Percentiles rank a stretch among this genome's conserved stretches.
Conservation (phyloP, 345 rosid species). For the Rhodamnia rubescens region DNA sequence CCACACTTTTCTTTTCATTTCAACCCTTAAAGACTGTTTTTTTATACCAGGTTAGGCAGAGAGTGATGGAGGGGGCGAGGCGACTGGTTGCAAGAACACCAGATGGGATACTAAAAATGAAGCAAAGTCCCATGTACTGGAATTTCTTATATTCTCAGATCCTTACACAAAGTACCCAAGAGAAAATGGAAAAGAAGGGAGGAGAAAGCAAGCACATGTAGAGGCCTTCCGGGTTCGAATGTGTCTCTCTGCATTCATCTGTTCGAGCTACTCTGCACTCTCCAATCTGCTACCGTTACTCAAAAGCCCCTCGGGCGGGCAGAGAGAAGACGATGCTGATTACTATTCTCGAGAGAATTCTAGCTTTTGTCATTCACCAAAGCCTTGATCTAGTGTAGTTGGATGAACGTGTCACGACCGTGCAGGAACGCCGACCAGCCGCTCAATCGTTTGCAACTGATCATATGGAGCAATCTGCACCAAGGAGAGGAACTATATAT, state of each 20-base stretch:
- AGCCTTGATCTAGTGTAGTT: background rate
- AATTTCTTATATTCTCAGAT: background rate
- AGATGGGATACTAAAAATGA: background rate
- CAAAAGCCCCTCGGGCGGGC: background rate
- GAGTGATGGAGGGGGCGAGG: background rate
- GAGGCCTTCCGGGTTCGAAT: background rate
- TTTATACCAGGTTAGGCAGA: background rate
- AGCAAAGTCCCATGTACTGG: background rate
- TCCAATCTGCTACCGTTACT: background rate
- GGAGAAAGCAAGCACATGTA: background rate
- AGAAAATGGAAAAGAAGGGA: background rate
- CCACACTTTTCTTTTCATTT: background rate
- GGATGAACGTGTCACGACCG: background rate
- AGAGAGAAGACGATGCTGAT: background rate
- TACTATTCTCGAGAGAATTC: background rate
- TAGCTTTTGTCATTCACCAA: background rate
- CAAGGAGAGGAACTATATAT: background rate
- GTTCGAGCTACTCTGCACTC: background rate
- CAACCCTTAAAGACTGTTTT: background rate
- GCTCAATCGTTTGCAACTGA: constrained; percentile 70
- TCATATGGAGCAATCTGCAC: constrained; percentile 95
- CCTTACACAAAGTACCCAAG: background rate
- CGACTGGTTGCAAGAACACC: background rate
- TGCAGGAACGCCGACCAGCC: constrained; percentile 50
- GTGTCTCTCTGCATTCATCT: background rate